phyloP scores from a whole-genome alignment of 495 filamentous ascomycete genomes.

The Aspergillus indologenus region DNA sequence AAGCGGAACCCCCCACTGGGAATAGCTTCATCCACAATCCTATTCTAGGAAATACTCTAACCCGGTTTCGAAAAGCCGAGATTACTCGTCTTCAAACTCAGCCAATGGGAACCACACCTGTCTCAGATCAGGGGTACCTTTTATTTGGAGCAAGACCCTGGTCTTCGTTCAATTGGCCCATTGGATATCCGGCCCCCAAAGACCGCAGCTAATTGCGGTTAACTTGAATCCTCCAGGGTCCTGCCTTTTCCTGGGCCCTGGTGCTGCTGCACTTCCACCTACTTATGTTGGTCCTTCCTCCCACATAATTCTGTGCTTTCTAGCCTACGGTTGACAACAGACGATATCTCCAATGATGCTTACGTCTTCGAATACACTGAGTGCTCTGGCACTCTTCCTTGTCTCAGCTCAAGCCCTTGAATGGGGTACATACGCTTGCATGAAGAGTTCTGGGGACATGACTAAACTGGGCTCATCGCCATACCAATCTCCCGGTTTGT shows the following conservation, averaged over 20 bases:
- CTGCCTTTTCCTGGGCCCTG: background rate
- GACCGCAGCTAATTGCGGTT: background rate
- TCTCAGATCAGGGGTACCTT: background rate
- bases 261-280: too few relatives aligned
- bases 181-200: background rate
- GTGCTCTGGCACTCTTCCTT: background rate
- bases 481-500: background rate
- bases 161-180: background rate
- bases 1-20: background rate
- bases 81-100: background rate
- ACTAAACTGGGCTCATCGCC: background rate
- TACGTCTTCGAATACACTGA: background rate
- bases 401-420: background rate
- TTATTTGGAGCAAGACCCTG: background rate
- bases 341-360: background rate
- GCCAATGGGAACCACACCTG: background rate
- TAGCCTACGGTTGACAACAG: too few relatives aligned
- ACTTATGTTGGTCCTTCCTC: too few relatives aligned
- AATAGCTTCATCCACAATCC: background rate
- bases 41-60: background rate
- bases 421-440: background rate
- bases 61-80: background rate
- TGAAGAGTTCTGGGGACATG: background rate
- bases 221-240: background rate
- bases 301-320: too few relatives aligned